phyloP scores from a whole-genome alignment of 306 rosid genomes.

The Vigna nakashimae region DNA sequence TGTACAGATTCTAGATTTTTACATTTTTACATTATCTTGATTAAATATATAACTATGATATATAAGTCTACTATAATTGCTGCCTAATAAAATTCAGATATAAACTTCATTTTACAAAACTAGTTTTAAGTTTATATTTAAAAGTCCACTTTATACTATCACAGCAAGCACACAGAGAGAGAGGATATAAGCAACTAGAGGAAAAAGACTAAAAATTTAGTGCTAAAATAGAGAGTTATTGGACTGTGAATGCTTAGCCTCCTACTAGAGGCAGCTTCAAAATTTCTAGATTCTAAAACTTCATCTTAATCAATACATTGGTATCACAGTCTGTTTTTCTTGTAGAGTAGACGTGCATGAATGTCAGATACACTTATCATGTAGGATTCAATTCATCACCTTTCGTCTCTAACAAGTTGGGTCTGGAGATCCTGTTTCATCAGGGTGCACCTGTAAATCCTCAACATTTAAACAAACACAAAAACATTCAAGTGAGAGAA shows the following conservation, averaged over 20 bases:
- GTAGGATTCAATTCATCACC: not conserved
- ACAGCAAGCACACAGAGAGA: no score
- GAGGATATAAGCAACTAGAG: no score
- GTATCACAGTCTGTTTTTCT: constrained; percentile 19
- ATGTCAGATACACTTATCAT: not conserved
- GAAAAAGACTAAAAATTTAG: no score
- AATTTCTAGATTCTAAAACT: constrained; percentile 4
- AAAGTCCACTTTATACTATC: no score
- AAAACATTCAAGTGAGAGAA: not conserved
- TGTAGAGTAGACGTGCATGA: not conserved
- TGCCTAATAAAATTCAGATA: no score
- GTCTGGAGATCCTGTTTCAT: constrained; percentile 34
- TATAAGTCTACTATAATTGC: no score
- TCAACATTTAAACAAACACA: not conserved
- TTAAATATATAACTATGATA: no score
- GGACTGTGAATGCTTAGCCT: not conserved
- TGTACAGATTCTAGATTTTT: no score
- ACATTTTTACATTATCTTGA: no score
- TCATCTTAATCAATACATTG: not conserved
- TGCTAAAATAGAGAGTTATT: no score
- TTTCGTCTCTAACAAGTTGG: not conserved
- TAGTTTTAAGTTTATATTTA: no score
- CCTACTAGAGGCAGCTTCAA: not conserved
- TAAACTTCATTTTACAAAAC: no score
- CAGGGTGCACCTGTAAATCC: constrained; percentile 55